Conservation (phyloP, 2,329 filamentous ascomycete genomes). For the Clonostachys sp. region DNA sequence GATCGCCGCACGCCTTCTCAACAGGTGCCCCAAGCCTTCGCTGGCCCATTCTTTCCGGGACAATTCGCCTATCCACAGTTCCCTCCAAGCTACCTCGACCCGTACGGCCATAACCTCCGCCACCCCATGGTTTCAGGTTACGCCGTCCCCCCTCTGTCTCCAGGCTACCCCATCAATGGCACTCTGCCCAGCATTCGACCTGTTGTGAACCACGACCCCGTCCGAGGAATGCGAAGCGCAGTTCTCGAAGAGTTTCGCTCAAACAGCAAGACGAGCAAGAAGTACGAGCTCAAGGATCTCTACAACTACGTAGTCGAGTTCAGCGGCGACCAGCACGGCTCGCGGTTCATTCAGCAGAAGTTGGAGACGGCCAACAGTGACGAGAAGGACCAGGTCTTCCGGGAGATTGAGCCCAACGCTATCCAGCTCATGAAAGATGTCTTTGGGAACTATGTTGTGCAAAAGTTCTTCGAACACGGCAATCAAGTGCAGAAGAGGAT, state of each 20-base stretch:
- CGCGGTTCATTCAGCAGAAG: conserved; percentile 91
- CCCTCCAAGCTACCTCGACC: conserved; percentile 23
- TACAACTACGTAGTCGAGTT: conserved; percentile 88
- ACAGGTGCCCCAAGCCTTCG: conserved; percentile 19
- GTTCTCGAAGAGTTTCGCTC: conserved; percentile 77
- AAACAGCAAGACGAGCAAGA: conserved; percentile 65
- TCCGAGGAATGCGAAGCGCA: conserved; percentile 61
- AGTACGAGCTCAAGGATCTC: conserved; percentile 85
- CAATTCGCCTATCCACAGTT: conserved; percentile 21
- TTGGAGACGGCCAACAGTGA: conserved; percentile 91
- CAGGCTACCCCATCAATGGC: conserved; percentile 16
- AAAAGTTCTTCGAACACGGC: conserved; percentile 96
- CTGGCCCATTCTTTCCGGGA: conserved; percentile 20
- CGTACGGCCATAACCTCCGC: conserved; percentile 26
- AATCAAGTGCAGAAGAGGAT: conserved; percentile 90
- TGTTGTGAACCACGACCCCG: conserved; percentile 52
- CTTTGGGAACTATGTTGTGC: conserved; percentile 97
- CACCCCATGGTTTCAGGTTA: conserved; percentile 27
- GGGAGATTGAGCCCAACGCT: conserved; percentile 79
- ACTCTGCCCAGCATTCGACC: conserved; percentile 21
- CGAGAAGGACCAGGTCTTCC: conserved; percentile 87
- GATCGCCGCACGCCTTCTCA: conserved; percentile 29
- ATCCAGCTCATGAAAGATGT: conserved; percentile 92
- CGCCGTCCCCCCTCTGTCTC: conserved; percentile 23
- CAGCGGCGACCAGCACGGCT: conserved; percentile 92